These are phyloP conservation scores for Casuarina cunninghamiana DNA, from an alignment of 306 rosid species.

Conservation along the genomic window DNA sequence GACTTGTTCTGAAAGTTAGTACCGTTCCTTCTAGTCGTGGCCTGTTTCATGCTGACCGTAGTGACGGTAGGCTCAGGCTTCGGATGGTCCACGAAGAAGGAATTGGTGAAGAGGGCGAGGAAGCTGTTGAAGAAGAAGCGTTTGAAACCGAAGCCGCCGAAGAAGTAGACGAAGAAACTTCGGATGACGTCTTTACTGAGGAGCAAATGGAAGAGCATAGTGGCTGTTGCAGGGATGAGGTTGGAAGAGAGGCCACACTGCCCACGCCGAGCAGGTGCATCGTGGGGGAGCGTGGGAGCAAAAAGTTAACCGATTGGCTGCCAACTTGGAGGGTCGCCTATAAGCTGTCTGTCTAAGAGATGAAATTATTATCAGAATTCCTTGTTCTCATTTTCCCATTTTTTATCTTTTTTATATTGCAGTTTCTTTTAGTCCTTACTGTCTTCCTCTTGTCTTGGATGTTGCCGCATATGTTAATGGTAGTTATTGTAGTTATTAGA, in stretches of 20 bases:
- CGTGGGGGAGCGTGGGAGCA: conserved; percentile 51
- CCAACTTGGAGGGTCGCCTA: conserved; percentile 50
- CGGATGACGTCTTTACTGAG: not conserved
- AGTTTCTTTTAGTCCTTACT: conserved; percentile 14
- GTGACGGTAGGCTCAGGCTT: conserved; percentile 66
- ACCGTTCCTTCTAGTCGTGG: conserved; percentile 29
- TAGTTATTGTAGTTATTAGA: conserved; percentile 52
- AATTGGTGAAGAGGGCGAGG: conserved; percentile 14
- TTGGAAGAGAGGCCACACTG: conserved; percentile 37
- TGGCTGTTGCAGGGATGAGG: conserved; percentile 41
- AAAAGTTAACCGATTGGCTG: conserved; percentile 42
- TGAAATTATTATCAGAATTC: conserved; percentile 15
- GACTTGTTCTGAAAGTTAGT: conserved; percentile 66
- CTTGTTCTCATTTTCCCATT: not conserved
- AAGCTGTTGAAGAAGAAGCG: conserved; percentile 15
- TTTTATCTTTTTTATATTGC: not conserved
- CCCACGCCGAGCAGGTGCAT: conserved; percentile 59
- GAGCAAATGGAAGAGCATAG: conserved; percentile 43
- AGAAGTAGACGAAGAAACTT: not conserved
- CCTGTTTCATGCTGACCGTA: conserved; percentile 56
- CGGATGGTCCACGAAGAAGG: conserved; percentile 23
- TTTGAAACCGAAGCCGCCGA: conserved; percentile 3
- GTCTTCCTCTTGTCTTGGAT: conserved; percentile 32
- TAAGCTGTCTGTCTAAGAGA: conserved; percentile 24
- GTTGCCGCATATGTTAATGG: conserved; percentile 46